A percentile compares a stretch with the other conserved stretches of the same genome.
Evolutionary conservation across 2,329 filamentous ascomycete genomes (phyloP).

Genomic region (Xylariomycetidae sp.): DNA sequence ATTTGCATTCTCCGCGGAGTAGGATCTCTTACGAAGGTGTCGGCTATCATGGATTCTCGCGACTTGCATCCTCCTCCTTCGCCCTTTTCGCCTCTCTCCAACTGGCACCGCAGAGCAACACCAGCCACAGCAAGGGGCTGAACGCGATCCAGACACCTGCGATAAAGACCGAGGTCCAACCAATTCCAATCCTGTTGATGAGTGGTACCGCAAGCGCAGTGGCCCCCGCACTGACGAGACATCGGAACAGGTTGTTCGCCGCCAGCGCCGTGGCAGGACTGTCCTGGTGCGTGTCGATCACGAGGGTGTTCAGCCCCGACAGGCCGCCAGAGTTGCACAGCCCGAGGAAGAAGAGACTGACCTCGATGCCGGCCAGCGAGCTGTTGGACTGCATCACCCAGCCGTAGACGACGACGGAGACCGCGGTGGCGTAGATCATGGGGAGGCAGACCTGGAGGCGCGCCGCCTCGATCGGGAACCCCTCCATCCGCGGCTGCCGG

Average conservation of each 20-base stretch:
- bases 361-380: constrained; percentile 13
- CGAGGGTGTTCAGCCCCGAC: constrained; percentile 7
- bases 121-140: constrained; percentile 20
- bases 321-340: constrained; percentile 13
- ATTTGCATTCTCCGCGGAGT: too few species aligned
- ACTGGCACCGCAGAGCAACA: constrained; percentile 15
- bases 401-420: not conserved
- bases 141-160: constrained; percentile 15
- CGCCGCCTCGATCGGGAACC: constrained; percentile 15
- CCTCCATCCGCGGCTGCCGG: constrained; percentile 11
- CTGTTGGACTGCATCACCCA: constrained; percentile 4
- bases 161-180: constrained; percentile 18
- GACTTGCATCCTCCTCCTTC: not conserved
- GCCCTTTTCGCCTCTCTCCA: constrained; percentile 13
- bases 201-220: constrained; percentile 18
- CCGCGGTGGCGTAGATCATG: not conserved
- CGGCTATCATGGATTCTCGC: too few species aligned
- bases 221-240: constrained; percentile 20
- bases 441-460: constrained; percentile 15
- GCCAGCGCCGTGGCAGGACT: constrained; percentile 11
- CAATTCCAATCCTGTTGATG: constrained; percentile 19
- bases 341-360: constrained; percentile 17
- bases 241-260: constrained; percentile 13
- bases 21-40: too few species aligned
- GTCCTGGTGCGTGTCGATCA: constrained; percentile 10